Evolutionary conservation across 1,139 yeast species (phyloP), one percentile per base, ranked within the genome.

Genomic region (Saccharomyces hybrid): DNA sequence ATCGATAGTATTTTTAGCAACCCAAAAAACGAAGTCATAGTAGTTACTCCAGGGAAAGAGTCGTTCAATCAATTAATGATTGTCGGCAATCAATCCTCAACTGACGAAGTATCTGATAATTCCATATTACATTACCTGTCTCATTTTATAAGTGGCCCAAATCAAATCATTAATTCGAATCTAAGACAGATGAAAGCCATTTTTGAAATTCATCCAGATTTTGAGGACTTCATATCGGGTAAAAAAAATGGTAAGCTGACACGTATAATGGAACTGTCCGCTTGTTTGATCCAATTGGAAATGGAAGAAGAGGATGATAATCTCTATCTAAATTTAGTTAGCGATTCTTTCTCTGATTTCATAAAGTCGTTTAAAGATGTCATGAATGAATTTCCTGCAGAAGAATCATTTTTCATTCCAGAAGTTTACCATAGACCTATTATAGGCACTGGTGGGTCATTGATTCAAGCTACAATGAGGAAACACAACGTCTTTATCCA

Each of bases 401-500:
- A 89, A 66, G 74, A 80, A 58, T 82, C 84, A 47, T 88, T 93
- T 69, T 90, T 86, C 65, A 84, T 93, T 41, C 98, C 99, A 1
- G 98, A 91, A 68, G 85, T 91, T 3, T 91, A 87, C 74, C 99
- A 93, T 73, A 86, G 93, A 63, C 95, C 93, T 57, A 87, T 93
- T 51, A 93, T 93, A 68, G 99, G 99, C 7, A 85, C 90, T 53
- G 97, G 97, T 7, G 99, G 99, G 0, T 80, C 87, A 51, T 80
- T 89, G 8, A 89, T 93, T 59, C 99, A 93, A 73, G 78, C 88
- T 2, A 87, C 91, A 47, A 93, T 93, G 97, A 82, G 95, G 65
- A 88, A 88, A 65, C 87, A 87, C 69, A 93, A 93, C 62, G 98
- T 93, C 1, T 93, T 90, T 69, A 88, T 93, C 66, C 91, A 93